phyloP scores from a whole-genome alignment of 176 grass and related monocot species.

The Triticum dicoccoides region DNA sequence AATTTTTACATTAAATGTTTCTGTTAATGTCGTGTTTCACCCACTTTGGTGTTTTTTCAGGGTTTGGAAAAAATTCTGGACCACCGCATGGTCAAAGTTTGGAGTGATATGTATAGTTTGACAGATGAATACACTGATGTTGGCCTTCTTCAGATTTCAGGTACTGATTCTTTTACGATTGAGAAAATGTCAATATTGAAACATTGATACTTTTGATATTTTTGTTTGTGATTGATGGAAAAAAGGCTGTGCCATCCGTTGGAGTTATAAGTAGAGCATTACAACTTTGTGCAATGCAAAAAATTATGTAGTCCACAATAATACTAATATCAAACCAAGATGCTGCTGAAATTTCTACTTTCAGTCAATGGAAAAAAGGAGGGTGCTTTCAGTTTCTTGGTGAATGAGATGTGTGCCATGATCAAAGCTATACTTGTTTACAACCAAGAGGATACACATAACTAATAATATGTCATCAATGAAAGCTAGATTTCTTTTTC shows the following conservation, averaged over 20 bases:
- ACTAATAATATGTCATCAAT: neutral
- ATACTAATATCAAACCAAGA: neutral
- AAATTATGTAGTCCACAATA: neutral
- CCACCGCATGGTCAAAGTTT: slow-evolving; percentile 62
- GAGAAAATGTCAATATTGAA: neutral
- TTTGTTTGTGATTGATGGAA: neutral
- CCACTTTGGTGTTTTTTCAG: neutral
- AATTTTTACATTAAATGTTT: no score
- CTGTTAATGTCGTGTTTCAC: no score
- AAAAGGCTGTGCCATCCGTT: neutral
- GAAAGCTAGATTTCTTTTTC: neutral
- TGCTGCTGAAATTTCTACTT: neutral
- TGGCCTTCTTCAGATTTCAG: no score
- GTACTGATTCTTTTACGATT: neutral
- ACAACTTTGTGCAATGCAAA: neutral
- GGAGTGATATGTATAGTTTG: slow-evolving; percentile 21
- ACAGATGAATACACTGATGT: no score
- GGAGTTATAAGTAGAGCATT: neutral
- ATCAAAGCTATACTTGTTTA: neutral
- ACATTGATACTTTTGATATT: neutral
- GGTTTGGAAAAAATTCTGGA: slow-evolving; percentile 82
- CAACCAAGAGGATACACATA: neutral
- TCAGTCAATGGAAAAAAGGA: neutral
- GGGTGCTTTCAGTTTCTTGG: neutral
- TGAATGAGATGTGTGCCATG: neutral